These are phyloP conservation scores for Aspergillus flavus DNA, from an alignment of 2,329 filamentous ascomycete genomes.

Conservation along the genomic window DNA sequence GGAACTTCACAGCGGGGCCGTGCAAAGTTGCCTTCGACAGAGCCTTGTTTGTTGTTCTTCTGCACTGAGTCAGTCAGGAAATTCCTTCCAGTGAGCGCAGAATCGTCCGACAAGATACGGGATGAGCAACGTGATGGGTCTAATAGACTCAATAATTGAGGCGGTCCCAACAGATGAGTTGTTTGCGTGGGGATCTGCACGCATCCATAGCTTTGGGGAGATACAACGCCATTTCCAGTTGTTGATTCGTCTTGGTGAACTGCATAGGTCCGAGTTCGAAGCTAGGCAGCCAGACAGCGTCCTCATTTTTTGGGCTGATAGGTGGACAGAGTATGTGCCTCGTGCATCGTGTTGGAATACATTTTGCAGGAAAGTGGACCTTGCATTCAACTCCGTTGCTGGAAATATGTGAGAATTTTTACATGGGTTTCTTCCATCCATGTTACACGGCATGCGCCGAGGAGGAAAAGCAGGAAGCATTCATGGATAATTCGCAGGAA, in stretches of 20 bases:
- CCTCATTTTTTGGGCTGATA: neutral
- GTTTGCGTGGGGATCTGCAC: neutral
- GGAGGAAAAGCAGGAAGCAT: neutral
- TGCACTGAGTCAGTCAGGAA: neutral
- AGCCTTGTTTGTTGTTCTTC: neutral
- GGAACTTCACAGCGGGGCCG: neutral
- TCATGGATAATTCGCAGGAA: neutral
- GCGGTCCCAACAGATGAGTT: neutral
- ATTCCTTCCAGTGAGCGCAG: neutral
- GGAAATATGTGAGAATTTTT: neutral
- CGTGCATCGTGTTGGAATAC: neutral
- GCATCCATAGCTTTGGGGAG: neutral
- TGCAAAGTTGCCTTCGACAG: neutral
- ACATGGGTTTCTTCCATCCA: neutral
- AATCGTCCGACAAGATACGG: neutral
- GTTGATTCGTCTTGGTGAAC: neutral
- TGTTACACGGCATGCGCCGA: neutral
- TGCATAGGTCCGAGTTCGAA: neutral
- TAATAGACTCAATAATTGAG: neutral
- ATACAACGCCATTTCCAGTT: neutral
- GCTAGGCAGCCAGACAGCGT: neutral
- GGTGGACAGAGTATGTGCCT: neutral
- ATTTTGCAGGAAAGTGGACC: constrained; percentile 1
- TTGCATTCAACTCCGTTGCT: neutral
- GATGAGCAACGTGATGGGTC: neutral